phyloP scores from a whole-genome alignment of 495 filamentous ascomycete species.

The Annulohypoxylon maeteangense region DNA sequence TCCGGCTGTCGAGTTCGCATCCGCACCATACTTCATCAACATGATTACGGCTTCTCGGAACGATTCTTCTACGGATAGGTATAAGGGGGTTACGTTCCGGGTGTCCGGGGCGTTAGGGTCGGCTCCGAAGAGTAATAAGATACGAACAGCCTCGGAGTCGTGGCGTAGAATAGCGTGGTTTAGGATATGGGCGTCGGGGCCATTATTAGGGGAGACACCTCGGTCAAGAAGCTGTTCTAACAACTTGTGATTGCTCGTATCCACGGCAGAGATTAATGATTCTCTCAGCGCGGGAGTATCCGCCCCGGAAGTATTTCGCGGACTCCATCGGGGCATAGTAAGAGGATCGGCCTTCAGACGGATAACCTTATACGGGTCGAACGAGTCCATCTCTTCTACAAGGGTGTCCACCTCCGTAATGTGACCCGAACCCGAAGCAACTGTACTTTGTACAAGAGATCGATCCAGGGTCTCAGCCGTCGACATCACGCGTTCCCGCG shows the following conservation, averaged over 20 bases:
- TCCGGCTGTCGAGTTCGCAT: conserved; percentile 58
- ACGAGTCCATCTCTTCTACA: conserved; percentile 42
- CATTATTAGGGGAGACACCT: conserved; percentile 59
- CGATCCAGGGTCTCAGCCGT: conserved; percentile 32
- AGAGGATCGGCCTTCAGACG: conserved; percentile 49
- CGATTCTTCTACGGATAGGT: conserved; percentile 54
- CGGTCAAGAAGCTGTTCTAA: conserved; percentile 64
- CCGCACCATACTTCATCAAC: conserved; percentile 63
- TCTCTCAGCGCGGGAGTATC: conserved; percentile 49
- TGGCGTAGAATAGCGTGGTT: conserved; percentile 56
- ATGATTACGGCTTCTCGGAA: conserved; percentile 57
- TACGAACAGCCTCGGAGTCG: conserved; percentile 58
- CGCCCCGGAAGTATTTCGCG: conserved; percentile 48
- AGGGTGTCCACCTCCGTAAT: conserved; percentile 46
- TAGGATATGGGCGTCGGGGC: conserved; percentile 51
- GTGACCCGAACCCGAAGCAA: conserved; percentile 34
- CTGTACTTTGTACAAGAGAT: conserved; percentile 24
- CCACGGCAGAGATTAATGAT: conserved; percentile 51
- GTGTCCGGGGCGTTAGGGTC: conserved; percentile 57
- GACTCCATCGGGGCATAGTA: conserved; percentile 52
- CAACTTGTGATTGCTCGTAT: conserved; percentile 56
- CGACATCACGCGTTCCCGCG: conserved; percentile 32
- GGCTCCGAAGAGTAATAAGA: conserved; percentile 61
- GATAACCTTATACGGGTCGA: conserved; percentile 50
- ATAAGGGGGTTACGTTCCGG: conserved; percentile 55